Evolutionary conservation across 768 basidiomycete genomes (phyloP).

Genomic region (Lactarius hatsudake): DNA sequence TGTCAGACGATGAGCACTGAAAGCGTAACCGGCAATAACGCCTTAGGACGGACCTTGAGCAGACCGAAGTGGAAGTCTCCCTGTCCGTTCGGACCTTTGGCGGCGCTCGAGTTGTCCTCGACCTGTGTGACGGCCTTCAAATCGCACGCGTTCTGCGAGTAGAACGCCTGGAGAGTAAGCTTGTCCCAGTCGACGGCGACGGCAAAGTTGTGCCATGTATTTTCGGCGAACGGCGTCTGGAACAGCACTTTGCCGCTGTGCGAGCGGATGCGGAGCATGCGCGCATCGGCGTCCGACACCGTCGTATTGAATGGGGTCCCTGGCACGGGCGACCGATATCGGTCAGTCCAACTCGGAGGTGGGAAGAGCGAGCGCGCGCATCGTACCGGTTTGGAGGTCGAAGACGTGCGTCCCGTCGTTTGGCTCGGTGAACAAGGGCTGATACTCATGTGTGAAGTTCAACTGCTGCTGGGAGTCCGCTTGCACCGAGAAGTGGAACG

Average conservation of each 20-base stretch:
- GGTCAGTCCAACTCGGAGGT: not conserved
- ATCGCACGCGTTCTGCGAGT: constrained; percentile 42
- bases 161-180: constrained; percentile 49
- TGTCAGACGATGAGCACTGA: not conserved
- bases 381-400: constrained; percentile 40
- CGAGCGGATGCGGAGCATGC: constrained; percentile 53
- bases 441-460: constrained; percentile 59
- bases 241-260: constrained; percentile 54
- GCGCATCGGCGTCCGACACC: constrained; percentile 43
- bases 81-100: constrained; percentile 43
- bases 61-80: constrained; percentile 64
- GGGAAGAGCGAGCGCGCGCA: not conserved
- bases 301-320: constrained; percentile 59
- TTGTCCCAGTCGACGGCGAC: constrained; percentile 54
- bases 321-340: constrained; percentile 24
- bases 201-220: constrained; percentile 59
- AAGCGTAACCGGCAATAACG: not conserved
- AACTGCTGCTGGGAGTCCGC: constrained; percentile 42
- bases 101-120: constrained; percentile 41
- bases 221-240: constrained; percentile 42
- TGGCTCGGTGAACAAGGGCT: constrained; percentile 62
- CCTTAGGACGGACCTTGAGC: constrained; percentile 45
- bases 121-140: constrained; percentile 45
- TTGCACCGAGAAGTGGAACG: constrained; percentile 51
- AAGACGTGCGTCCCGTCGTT: constrained; percentile 59